Evolutionary conservation across 2,329 filamentous ascomycete species (phyloP), one percentile per base, ranked within the genome.

Genomic region (Cercospora canescens): DNA sequence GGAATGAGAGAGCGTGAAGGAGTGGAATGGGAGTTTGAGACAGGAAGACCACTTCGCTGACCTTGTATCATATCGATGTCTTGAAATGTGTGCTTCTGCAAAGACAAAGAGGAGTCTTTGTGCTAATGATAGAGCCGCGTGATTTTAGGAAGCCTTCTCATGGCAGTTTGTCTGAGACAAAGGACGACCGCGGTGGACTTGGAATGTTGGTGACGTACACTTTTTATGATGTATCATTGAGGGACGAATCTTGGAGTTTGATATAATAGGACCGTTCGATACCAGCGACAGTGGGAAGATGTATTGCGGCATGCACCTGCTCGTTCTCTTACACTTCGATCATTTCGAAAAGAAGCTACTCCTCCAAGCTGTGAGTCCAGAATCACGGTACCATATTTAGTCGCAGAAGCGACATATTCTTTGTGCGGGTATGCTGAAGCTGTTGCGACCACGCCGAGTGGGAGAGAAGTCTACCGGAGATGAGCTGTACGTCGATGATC

Each of bases 71-170:
- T 56, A 21, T 56, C 30, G 30, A 34, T 56, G 52, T 34, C 52
- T 56, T 32, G 28, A 4, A 18, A 26, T 35, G 24, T 9, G 26
- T 11, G 24, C 52, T 34, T 34, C 52, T 56, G 52, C 30, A 56
- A 24, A n/a, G 26, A 56, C 52, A 56, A 56, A 56, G 52, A 35
- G 11, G 16, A n/a, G 52, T 56, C 52, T 56, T 56, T 56, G 52
- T 56, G 28, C 52, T 56, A 55, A 56, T 32, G 30, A 56, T 56
- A 56, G 30, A 16, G 30, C 12, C 28, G 34, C n/a, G 18, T 35
- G 28, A 21, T 56, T n/a, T 18, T 35, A 9, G 16, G 14, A 28
- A 26, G 24, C 28, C 52, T 34, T 56, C 52, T 56, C 52, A 56
- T 18, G 21, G 3, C 18, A 50, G 1, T 3, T 50, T 56, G 28